A percentile compares a stretch with the other conserved stretches of the same genome.
These are phyloP conservation scores for Starmerella sirachaensis DNA, from an alignment of 805 yeast species.

Conservation along the genomic window DNA sequence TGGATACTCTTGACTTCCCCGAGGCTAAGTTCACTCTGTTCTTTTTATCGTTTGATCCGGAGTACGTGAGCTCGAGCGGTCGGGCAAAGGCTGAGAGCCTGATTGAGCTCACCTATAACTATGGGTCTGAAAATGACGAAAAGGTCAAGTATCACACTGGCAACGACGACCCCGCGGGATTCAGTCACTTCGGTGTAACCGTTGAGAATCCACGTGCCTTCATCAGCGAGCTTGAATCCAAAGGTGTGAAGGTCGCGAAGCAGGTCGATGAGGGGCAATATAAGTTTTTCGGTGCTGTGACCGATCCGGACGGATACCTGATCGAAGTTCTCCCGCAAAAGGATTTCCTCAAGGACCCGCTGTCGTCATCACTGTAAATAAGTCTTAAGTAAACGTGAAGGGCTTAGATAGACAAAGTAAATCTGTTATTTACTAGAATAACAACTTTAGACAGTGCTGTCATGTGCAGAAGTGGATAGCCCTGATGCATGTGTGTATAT, in stretches of 20 bases:
- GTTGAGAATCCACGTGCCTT: conserved; percentile 52
- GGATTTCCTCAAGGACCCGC: conserved; percentile 8
- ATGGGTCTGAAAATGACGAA: conserved; percentile 81
- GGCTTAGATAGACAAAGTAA: too few species aligned
- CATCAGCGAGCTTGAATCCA: conserved; percentile 35
- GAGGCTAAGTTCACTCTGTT: conserved; percentile 74
- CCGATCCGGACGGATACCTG: conserved; percentile 86
- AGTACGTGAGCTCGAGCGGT: conserved; percentile 31
- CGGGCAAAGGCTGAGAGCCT: conserved; percentile 47
- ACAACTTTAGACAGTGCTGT: too few species aligned
- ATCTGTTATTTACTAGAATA: too few species aligned
- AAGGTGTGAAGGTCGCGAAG: conserved; percentile 37
- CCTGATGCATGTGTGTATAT: too few species aligned
- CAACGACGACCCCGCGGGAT: conserved; percentile 68
- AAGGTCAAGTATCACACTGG: conserved; percentile 73
- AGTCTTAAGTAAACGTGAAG: too few species aligned
- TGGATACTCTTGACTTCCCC: conserved; percentile 44
- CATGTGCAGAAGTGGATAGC: too few species aligned
- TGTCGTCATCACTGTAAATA: conserved; percentile 2
- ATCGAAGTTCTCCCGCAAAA: conserved; percentile 54
- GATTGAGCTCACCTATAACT: conserved; percentile 85
- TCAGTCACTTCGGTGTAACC: conserved; percentile 72
- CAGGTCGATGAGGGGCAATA: conserved; percentile 34
- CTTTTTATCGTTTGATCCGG: conserved; percentile 61
- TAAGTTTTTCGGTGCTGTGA: conserved; percentile 63